Evolutionary conservation across 1,284 basidiomycete genomes (phyloP), one percentile per base, ranked within the genome.

Genomic region (Rhodotorula glutinis): DNA sequence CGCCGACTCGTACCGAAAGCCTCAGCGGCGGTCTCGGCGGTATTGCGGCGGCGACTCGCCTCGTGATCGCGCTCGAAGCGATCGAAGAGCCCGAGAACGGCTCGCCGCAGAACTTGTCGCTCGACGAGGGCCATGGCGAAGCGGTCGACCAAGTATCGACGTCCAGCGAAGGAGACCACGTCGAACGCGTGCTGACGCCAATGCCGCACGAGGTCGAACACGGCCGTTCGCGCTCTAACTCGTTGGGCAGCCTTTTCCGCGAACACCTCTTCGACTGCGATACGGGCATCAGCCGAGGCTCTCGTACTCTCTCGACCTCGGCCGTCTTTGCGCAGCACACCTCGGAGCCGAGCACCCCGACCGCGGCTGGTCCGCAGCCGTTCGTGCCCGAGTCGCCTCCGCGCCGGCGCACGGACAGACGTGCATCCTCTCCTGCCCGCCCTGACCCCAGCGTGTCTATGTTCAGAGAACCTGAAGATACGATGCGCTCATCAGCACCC

Each of bases 111-210:
- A 10, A 47, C 29, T n/a, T 25, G 43, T 30, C 56, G 52, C 27
- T 53, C 29, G 27, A 16, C 19, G 13, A 23, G 2, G 23, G 23
- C 4, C 40, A 21, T 4, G 49, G 23, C 23, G 47, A 27, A 11
- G 60, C 25, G 19, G 33, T 25, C 2, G 52, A 33, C 2, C n/a
- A 29, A 25, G 40, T 25, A 14, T 9, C 8, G n/a, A 33, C 40
- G 55, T 30, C 46, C 17, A 52, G 57, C 9, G 59, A 53, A 3
- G 44, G n/a, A 38, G 59, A 53, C 11, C 44, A 57, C 43, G 27
- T 68, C 52, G 62, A 68, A 51, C 57, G 63, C 23, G 41, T 68
- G 13, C 4, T 53, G 30, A 63, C 62, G 2, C 57, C 62, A 16
- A 4, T 29, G 23, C 52, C 57, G 17, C 4, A n/a, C 38, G 19